A percentile compares a stretch with the other conserved stretches of the same genome.
These are phyloP conservation scores for Catunica adiposa DNA, from an alignment of 2,329 filamentous ascomycete genomes.

Conservation along the genomic window DNA sequence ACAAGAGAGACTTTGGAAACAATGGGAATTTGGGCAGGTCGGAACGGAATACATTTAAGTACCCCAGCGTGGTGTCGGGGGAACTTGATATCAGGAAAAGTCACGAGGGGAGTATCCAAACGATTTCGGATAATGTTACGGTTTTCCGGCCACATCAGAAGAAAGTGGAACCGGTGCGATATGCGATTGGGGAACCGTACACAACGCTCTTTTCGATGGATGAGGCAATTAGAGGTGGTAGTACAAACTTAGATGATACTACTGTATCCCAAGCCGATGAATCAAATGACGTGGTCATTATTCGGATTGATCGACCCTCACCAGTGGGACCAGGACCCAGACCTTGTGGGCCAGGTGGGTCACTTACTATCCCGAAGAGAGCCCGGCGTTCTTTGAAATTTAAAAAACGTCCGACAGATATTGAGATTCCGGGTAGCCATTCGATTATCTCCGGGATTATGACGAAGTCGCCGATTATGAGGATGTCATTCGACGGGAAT, in stretches of 20 bases:
- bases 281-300: neutral
- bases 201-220: neutral
- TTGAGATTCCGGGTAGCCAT: neutral
- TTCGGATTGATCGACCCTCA: neutral
- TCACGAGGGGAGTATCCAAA: neutral
- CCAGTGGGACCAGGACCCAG: neutral
- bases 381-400: no score
- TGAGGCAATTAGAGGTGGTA: neutral
- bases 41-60: neutral
- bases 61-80: conserved; percentile 7
- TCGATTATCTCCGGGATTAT: neutral
- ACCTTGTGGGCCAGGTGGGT: no score
- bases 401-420: neutral
- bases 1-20: neutral
- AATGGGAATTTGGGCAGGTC: neutral
- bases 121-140: neutral
- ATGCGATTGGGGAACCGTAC: neutral
- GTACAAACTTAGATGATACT: neutral
- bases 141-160: neutral
- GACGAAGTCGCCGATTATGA: neutral
- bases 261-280: neutral
- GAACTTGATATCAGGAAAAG: conserved; percentile 10
- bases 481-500: no score
- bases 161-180: neutral
- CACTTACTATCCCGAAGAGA: no score